Percentiles rank a stretch among this genome's conserved stretches.
Evolutionary conservation across 495 filamentous ascomycete species (phyloP).

Genomic region (Choiromyces venosus): DNA sequence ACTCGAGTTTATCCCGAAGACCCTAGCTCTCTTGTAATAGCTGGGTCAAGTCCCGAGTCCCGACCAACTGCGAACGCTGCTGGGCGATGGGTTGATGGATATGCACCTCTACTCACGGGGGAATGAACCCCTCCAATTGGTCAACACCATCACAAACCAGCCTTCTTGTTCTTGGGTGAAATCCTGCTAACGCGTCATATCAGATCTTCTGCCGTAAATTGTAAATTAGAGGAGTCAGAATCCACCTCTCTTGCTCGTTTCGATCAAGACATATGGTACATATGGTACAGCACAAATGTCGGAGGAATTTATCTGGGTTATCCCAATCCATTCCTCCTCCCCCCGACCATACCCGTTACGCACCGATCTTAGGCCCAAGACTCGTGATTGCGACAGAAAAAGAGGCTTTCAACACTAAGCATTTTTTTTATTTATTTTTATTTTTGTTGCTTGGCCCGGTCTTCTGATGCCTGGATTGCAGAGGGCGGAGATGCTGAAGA

Average conservation of each 20-base stretch:
- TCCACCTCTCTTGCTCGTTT: conserved; percentile 25
- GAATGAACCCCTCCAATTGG: conserved; percentile 14
- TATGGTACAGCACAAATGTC: not conserved
- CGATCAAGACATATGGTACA: not conserved
- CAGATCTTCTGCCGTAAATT: conserved; percentile 29
- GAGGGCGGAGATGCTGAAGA: not conserved
- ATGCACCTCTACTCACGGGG: conserved; percentile 2
- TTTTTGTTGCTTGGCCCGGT: not conserved
- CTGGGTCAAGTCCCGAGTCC: conserved; percentile 30
- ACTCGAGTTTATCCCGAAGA: not conserved
- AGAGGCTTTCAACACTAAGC: not conserved
- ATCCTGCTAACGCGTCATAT: conserved; percentile 22
- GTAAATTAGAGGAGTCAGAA: conserved; percentile 33
- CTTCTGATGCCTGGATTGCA: not conserved
- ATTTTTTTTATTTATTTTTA: not conserved
- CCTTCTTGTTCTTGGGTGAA: conserved; percentile 6
- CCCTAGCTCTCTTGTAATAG: conserved; percentile 8
- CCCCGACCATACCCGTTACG: not conserved
- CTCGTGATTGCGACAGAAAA: not conserved
- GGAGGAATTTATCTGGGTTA: not conserved
- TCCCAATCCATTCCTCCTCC: not conserved
- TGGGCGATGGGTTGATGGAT: conserved; percentile 9
- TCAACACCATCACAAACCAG: conserved; percentile 2
- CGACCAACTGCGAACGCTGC: conserved; percentile 20
- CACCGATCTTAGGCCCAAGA: not conserved